These are phyloP conservation scores for Skeletonema costatum DNA, from an alignment of 108 stramenopile species.

Conservation along the genomic window DNA sequence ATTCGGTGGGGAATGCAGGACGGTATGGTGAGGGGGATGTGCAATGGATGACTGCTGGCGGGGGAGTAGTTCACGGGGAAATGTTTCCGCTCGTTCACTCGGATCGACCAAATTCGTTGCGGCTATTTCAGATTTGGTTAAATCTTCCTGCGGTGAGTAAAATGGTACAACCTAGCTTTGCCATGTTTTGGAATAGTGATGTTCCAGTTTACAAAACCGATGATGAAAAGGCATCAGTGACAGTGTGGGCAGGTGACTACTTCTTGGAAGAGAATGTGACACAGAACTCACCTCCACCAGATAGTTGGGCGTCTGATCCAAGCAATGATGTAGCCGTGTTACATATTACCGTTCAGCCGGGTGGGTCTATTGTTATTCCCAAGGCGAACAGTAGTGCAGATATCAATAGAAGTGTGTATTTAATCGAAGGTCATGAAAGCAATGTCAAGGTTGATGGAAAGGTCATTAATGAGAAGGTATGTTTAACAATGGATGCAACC, in stretches of 20 bases:
- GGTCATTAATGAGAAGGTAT: slow-evolving; percentile 37
- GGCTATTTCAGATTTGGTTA: slow-evolving; percentile 85
- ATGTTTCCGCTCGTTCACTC: slow-evolving; percentile 64
- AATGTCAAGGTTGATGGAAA: slow-evolving; percentile 42
- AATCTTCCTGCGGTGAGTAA: slow-evolving; percentile 76
- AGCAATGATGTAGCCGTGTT: slow-evolving; percentile 68
- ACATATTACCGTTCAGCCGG: slow-evolving; percentile 55
- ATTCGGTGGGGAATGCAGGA: slow-evolving; percentile 72
- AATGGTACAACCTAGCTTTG: slow-evolving; percentile 79
- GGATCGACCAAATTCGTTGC: slow-evolving; percentile 38
- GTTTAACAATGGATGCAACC: slow-evolving; percentile 45
- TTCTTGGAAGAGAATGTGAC: slow-evolving; percentile 15
- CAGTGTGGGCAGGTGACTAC: slow-evolving; percentile 65
- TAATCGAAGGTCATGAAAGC: slow-evolving; percentile 57
- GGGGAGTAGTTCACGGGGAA: slow-evolving; percentile 82
- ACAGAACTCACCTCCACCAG: slow-evolving; percentile 57
- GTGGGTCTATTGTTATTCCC: slow-evolving; percentile 58
- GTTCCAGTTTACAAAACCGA: slow-evolving; percentile 52
- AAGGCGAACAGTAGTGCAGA: slow-evolving; percentile 30
- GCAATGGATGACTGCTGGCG: slow-evolving; percentile 93
- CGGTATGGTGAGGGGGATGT: slow-evolving; percentile 78
- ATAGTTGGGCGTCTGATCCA: slow-evolving; percentile 64
- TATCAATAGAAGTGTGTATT: slow-evolving; percentile 65
- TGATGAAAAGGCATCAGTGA: slow-evolving; percentile 46
- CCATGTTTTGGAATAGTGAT: slow-evolving; percentile 78